These are phyloP conservation scores for Alternaria incomplexa DNA, from an alignment of 2,329 filamentous ascomycete genomes.

Conservation along the genomic window DNA sequence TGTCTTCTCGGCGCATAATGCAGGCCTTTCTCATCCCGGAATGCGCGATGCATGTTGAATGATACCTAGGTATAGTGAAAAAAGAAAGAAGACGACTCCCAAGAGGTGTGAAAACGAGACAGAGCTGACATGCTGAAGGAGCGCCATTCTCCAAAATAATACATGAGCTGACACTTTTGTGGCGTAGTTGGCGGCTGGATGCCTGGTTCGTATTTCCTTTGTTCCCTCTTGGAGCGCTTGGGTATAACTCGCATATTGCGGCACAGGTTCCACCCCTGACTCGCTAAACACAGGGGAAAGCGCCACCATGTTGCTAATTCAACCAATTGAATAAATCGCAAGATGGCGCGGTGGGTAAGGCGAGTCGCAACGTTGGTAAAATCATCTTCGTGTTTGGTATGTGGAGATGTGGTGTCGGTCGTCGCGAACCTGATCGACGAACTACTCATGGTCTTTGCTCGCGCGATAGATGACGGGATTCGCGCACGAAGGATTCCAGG, in stretches of 20 bases:
- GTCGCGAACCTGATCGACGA: background rate
- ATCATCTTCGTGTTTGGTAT: background rate
- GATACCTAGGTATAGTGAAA: background rate
- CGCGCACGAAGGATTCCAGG: background rate
- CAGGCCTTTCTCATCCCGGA: background rate
- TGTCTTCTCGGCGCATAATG: background rate
- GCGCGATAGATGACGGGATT: background rate
- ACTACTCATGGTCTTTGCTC: slow-evolving; percentile 1
- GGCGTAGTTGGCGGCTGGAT: background rate
- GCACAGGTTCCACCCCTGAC: background rate
- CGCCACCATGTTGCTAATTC: background rate
- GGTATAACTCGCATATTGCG: background rate
- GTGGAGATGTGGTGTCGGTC: background rate
- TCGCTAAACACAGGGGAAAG: background rate
- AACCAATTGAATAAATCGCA: background rate
- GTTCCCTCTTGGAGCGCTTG: background rate
- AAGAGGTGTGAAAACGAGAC: background rate
- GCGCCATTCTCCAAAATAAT: background rate
- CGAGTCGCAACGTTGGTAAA: background rate
- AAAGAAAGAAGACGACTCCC: background rate
- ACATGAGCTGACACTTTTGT: background rate
- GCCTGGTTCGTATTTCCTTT: background rate
- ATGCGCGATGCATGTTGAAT: background rate
- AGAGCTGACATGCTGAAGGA: background rate
- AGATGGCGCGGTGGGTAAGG: background rate